phyloP scores from a whole-genome alignment of 2,329 filamentous ascomycete genomes.

The Scedosporium dehoogii region DNA sequence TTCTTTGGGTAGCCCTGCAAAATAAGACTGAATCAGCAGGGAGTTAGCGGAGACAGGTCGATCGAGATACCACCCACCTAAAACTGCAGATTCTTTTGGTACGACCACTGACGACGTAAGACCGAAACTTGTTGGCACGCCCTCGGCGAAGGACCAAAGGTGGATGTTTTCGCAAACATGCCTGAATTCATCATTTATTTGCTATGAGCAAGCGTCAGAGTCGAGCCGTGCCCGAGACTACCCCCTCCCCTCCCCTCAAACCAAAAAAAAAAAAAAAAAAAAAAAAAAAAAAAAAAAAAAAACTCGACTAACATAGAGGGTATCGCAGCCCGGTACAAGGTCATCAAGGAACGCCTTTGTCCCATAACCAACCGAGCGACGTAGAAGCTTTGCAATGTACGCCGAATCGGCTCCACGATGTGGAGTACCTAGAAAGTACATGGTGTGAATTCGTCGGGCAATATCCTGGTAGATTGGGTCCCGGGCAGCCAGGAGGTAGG shows the following conservation, averaged over 20 bases:
- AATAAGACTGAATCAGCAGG: background rate
- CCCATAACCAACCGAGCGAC: background rate
- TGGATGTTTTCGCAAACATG: background rate
- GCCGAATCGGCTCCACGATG: background rate
- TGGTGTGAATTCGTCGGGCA: no score
- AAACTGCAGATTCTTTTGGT: background rate
- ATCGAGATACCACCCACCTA: background rate
- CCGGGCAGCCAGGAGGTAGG: no score
- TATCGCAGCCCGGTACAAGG: background rate
- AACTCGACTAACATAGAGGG: background rate
- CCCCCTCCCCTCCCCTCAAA: no score
- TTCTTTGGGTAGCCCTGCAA: constrained; percentile 13
- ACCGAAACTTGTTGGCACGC: background rate
- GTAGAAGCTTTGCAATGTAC: background rate
- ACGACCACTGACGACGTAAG: background rate
- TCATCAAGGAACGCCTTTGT: background rate
- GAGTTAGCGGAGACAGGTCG: background rate
- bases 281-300: background rate
- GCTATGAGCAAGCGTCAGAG: background rate
- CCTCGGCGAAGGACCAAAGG: background rate
- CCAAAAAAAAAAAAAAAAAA: background rate
- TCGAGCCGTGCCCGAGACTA: background rate
- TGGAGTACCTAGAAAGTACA: background rate
- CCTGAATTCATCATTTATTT: background rate
- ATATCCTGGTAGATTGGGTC: no score